Evolutionary conservation across 805 yeast genomes (phyloP).

Genomic region (Yarrowia sp.): DNA sequence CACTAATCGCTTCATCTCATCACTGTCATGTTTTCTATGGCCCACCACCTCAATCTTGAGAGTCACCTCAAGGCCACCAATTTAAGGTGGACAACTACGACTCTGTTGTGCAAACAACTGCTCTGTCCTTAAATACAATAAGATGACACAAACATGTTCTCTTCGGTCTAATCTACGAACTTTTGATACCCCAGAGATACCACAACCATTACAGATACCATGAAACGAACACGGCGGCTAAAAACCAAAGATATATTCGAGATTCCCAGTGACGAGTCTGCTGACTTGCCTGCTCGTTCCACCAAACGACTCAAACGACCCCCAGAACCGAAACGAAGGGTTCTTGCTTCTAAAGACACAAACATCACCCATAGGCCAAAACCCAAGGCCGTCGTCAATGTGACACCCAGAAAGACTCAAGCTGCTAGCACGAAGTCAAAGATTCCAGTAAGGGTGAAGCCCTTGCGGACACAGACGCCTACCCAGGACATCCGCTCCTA

Average conservation of each 20-base stretch:
- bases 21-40: too few species aligned
- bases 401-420: background rate
- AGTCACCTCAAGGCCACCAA: too few species aligned
- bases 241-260: slow-evolving; percentile 21
- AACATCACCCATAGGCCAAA: slow-evolving; percentile 6
- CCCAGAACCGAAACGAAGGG: background rate
- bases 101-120: background rate
- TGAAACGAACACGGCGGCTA: slow-evolving; percentile 6
- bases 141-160: slow-evolving; percentile 4
- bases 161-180: background rate
- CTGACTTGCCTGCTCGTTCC: background rate
- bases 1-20: too few species aligned
- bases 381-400: background rate
- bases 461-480: background rate
- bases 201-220: background rate
- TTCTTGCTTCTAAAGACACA: background rate
- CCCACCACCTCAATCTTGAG: too few species aligned
- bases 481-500: slow-evolving; percentile 4
- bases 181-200: background rate
- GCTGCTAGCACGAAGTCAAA: background rate
- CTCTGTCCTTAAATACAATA: background rate
- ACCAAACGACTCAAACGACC: background rate
- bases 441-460: slow-evolving; percentile 1
- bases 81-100: slow-evolving; percentile 6
- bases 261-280: slow-evolving; percentile 19